These are phyloP conservation scores for Noccaea bulbosa DNA, from an alignment of 345 rosid genomes.

Conservation along the genomic window DNA sequence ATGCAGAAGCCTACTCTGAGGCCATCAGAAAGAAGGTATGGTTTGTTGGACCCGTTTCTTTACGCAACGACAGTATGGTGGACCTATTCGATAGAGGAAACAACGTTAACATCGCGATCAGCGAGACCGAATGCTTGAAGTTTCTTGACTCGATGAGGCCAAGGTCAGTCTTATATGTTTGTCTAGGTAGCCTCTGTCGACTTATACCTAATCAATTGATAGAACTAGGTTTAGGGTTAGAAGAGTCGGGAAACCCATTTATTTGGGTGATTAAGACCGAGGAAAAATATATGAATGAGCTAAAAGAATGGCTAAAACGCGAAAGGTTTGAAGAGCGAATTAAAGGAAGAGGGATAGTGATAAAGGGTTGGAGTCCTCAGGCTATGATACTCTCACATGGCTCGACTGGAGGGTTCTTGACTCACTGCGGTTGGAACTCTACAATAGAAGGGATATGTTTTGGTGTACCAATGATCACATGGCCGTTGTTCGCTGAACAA, in stretches of 20 bases:
- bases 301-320: constrained; percentile 55
- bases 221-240: constrained; percentile 69
- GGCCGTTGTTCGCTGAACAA: constrained; percentile 82
- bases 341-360: constrained; percentile 63
- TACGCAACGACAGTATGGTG: constrained; percentile 46
- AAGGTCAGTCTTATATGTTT: constrained; percentile 71
- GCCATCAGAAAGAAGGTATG: constrained; percentile 61
- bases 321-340: constrained; percentile 59
- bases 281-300: constrained; percentile 42
- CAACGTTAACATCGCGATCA: constrained; percentile 51
- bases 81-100: constrained; percentile 78
- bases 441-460: constrained; percentile 62
- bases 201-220: constrained; percentile 61
- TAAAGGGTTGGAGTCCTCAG: constrained; percentile 91
- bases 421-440: constrained; percentile 95
- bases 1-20: constrained; percentile 46
- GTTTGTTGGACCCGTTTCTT: constrained; percentile 86
- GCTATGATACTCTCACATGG: constrained; percentile 69
- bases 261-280: constrained; percentile 74
- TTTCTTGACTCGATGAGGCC: constrained; percentile 63
- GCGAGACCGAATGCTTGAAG: constrained; percentile 48
- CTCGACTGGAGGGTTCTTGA: constrained; percentile 70
- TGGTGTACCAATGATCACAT: constrained; percentile 78
- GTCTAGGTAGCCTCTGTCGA: constrained; percentile 79
- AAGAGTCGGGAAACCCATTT: constrained; percentile 64